These are phyloP conservation scores for Wickerhamiella brachini DNA, from an alignment of 805 yeast genomes.

Conservation along the genomic window DNA sequence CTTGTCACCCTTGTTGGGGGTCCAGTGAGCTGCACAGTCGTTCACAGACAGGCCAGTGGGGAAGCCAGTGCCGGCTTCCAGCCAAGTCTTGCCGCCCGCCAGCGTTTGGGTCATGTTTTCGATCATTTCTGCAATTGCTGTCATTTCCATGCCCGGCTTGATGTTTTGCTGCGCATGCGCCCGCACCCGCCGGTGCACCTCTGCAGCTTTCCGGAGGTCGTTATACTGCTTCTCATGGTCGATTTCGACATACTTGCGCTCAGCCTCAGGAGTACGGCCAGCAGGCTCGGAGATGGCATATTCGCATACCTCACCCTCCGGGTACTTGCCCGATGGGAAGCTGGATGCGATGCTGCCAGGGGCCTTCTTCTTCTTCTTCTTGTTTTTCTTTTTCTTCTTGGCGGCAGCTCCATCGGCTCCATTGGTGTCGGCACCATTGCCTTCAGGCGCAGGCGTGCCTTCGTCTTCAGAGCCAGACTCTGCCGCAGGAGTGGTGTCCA, in stretches of 20 bases:
- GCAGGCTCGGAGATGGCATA: slow-evolving; percentile 8
- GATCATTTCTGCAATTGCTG: slow-evolving; percentile 76
- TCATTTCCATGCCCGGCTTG: slow-evolving; percentile 86
- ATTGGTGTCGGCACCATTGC: slow-evolving; percentile 13
- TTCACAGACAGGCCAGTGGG: slow-evolving; percentile 95
- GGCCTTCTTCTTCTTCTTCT: slow-evolving; percentile 38
- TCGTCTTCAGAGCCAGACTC: slow-evolving; percentile 16
- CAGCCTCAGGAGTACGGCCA: slow-evolving; percentile 74
- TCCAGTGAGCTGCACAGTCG: slow-evolving; percentile 94
- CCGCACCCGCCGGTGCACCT: slow-evolving; percentile 85
- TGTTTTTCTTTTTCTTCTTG: slow-evolving; percentile 44
- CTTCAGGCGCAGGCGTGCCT: slow-evolving; percentile 23
- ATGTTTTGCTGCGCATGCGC: slow-evolving; percentile 58
- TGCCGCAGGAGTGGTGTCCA: slow-evolving; percentile 11
- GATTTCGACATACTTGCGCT: slow-evolving; percentile 63
- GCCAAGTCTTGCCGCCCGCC: slow-evolving; percentile 44
- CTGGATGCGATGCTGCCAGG: slow-evolving; percentile 50
- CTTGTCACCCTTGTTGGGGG: slow-evolving; percentile 92
- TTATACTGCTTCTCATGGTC: slow-evolving; percentile 46
- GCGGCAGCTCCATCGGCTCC: slow-evolving; percentile 17
- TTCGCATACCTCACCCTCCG: slow-evolving; percentile 15
- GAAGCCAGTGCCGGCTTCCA: slow-evolving; percentile 80
- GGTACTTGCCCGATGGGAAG: slow-evolving; percentile 44
- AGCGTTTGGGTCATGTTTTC: slow-evolving; percentile 73
- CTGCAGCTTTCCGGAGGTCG: slow-evolving; percentile 91